phyloP scores from a whole-genome alignment of 1,139 yeast species.

The Scheffersomyces titani region DNA sequence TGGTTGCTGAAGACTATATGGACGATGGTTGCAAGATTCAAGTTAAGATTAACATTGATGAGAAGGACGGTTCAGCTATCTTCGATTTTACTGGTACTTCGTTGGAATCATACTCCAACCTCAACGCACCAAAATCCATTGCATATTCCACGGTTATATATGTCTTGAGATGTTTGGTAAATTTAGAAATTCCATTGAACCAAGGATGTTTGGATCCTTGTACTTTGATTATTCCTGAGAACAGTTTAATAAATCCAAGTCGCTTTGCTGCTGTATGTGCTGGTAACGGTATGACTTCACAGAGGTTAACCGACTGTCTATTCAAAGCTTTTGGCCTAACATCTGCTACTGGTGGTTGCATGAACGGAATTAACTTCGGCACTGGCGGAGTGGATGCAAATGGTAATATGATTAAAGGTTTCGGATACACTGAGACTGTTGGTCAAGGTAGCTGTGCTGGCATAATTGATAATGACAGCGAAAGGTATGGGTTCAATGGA shows the following conservation, averaged over 20 bases:
- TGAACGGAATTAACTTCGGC: slow-evolving; percentile 49
- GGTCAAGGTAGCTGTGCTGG: slow-evolving; percentile 51
- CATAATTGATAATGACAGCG: slow-evolving; percentile 27
- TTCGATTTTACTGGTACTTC: slow-evolving; percentile 61
- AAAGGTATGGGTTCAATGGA: slow-evolving; percentile 17
- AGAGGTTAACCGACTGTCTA: slow-evolving; percentile 42
- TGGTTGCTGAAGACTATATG: slow-evolving; percentile 53
- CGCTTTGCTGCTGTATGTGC: slow-evolving; percentile 48
- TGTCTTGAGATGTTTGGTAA: slow-evolving; percentile 44
- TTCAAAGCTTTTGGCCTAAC: slow-evolving; percentile 43
- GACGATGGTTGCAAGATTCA: slow-evolving; percentile 62
- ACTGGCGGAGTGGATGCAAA: slow-evolving; percentile 37
- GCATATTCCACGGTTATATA: slow-evolving; percentile 45
- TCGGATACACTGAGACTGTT: slow-evolving; percentile 49
- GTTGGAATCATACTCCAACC: slow-evolving; percentile 39
- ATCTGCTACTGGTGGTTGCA: slow-evolving; percentile 47
- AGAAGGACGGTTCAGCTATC: slow-evolving; percentile 45
- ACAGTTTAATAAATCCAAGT: slow-evolving; percentile 40
- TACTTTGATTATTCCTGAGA: slow-evolving; percentile 37
- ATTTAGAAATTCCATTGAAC: slow-evolving; percentile 46
- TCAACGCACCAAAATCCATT: slow-evolving; percentile 46
- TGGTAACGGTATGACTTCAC: slow-evolving; percentile 51
- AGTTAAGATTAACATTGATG: slow-evolving; percentile 44
- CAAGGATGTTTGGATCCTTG: slow-evolving; percentile 48
- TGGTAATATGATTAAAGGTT: slow-evolving; percentile 40